Conservation (phyloP, 768 basidiomycete genomes). For the Rhizopogon salebrosus region DNA sequence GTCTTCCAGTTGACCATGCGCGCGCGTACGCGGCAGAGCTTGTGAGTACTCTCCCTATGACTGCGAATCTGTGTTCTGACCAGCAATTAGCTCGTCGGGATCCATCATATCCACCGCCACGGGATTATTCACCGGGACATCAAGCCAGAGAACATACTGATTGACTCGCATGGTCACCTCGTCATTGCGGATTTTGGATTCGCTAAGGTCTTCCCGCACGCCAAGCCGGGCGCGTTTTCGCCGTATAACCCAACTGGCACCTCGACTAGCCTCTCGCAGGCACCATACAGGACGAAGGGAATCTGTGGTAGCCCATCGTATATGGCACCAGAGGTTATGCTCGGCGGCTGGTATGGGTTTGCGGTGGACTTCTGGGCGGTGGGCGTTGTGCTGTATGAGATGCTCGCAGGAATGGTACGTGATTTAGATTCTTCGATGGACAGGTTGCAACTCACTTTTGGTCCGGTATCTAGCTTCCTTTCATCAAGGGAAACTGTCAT, state of each 20-base stretch:
- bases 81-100: conserved; percentile 20
- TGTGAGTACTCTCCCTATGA: background rate
- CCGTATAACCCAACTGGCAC: conserved; percentile 3
- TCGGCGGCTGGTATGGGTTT: conserved; percentile 3
- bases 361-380: conserved; percentile 11
- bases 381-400: conserved; percentile 8
- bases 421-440: background rate
- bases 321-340: conserved; percentile 10
- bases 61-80: background rate
- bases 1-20: conserved; percentile 4
- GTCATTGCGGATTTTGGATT: conserved; percentile 65
- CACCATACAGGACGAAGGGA: conserved; percentile 2
- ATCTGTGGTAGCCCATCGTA: conserved; percentile 8
- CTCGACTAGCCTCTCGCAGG: background rate
- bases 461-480: conserved; percentile 2
- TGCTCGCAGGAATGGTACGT: conserved; percentile 7
- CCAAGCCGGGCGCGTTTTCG: background rate
- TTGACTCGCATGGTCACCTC: conserved; percentile 40
- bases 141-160: conserved; percentile 61
- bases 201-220: conserved; percentile 26
- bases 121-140: conserved; percentile 69
- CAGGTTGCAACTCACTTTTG: background rate
- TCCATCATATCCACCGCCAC: conserved; percentile 44
- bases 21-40: conserved; percentile 8
- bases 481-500: background rate